Conservation (phyloP, 768 basidiomycete genomes). For the Termitomyces sp. region DNA sequence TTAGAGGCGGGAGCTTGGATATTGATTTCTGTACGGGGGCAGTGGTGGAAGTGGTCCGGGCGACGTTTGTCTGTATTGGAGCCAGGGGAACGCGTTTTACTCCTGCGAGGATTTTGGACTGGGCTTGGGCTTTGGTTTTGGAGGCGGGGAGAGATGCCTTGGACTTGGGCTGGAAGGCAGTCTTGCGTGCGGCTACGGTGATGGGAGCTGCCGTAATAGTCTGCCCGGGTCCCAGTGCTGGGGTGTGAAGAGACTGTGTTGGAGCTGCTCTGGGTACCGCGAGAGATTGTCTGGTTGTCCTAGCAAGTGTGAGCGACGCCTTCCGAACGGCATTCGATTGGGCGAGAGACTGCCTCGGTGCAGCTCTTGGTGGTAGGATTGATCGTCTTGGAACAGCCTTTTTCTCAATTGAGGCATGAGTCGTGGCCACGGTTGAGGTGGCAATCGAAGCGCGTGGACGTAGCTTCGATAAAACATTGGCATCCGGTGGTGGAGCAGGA, state of each 20-base stretch:
- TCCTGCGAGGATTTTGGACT: neutral
- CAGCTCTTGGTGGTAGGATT: neutral
- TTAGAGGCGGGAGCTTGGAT: neutral
- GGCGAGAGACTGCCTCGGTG: neutral
- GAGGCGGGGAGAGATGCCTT: neutral
- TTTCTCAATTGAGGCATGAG: neutral
- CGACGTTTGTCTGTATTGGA: neutral
- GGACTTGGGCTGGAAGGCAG: neutral
- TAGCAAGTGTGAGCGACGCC: neutral
- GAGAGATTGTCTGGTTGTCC: neutral
- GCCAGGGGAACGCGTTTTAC: neutral
- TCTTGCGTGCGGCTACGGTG: neutral
- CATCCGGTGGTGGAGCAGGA: no score
- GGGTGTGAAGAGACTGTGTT: neutral
- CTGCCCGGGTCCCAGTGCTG: neutral
- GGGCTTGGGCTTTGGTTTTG: neutral
- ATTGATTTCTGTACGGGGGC: neutral
- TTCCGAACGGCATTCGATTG: neutral
- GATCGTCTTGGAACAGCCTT: neutral
- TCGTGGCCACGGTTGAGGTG: neutral
- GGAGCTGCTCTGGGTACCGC: neutral
- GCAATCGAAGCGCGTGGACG: slow-evolving; percentile 4
- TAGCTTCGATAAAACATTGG: neutral
- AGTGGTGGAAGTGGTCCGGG: neutral
- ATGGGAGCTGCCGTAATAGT: neutral